Conservation (phyloP, 1,284 basidiomycete species). For the Mycena sp. region DNA sequence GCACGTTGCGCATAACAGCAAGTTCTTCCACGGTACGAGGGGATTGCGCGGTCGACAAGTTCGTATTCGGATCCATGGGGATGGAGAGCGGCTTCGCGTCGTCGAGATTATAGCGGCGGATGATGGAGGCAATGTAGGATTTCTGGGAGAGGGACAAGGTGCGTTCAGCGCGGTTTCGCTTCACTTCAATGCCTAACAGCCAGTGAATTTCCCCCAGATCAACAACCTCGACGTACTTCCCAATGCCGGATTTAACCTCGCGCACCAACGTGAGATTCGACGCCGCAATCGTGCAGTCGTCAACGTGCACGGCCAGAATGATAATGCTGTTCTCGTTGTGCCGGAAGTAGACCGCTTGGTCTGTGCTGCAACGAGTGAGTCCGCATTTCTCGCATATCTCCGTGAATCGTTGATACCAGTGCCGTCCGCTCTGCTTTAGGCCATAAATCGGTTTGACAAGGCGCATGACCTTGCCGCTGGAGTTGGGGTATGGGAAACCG, state of each 20-base stretch:
- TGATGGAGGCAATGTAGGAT: constrained; percentile 32
- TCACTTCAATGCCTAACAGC: constrained; percentile 21
- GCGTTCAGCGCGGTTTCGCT: neutral
- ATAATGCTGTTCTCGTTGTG: no score
- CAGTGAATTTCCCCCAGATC: no score
- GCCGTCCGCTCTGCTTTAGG: constrained; percentile 11
- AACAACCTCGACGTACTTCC: no score
- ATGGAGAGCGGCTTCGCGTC: constrained; percentile 18
- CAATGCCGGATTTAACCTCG: no score
- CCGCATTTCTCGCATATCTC: no score
- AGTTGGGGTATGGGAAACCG: constrained; percentile 15
- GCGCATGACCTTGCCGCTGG: constrained; percentile 1
- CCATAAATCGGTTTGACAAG: constrained; percentile 8
- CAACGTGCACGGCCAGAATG: no score
- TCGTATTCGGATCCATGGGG: constrained; percentile 29
- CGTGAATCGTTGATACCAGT: constrained; percentile 21
- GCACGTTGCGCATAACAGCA: no score
- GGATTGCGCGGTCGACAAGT: constrained; percentile 11
- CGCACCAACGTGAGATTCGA: no score
- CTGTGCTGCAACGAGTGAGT: no score
- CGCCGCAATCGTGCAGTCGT: no score
- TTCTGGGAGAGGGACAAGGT: constrained; percentile 26
- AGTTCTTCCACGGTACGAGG: constrained; percentile 17
- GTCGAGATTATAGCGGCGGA: constrained; percentile 26
- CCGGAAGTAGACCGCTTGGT: no score